Conservation (phyloP, 2,329 filamentous ascomycete genomes). For the Claviceps sp. region DNA sequence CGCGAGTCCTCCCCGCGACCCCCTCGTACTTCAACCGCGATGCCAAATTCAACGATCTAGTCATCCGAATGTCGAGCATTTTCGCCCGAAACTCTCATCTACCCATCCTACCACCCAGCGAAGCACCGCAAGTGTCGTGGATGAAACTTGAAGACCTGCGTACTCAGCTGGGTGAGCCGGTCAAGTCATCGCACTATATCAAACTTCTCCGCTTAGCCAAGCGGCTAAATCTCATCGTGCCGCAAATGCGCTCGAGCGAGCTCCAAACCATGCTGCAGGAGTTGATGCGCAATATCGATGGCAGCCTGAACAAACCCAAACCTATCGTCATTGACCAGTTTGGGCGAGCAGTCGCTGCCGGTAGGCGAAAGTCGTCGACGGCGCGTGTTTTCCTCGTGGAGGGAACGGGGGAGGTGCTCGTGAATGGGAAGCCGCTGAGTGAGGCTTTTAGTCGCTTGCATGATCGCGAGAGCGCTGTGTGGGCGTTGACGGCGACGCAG, state of each 20-base stretch:
- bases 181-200: constrained; percentile 67
- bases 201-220: constrained; percentile 64
- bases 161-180: constrained; percentile 52
- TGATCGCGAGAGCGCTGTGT: constrained; percentile 86
- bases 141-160: constrained; percentile 66
- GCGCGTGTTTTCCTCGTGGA: constrained; percentile 84
- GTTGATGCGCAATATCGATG: constrained; percentile 66
- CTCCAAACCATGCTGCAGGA: constrained; percentile 49
- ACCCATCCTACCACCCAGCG: constrained; percentile 49
- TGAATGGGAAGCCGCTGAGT: constrained; percentile 79
- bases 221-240: constrained; percentile 74
- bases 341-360: constrained; percentile 68
- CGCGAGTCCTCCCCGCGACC: constrained; percentile 69
- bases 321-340: constrained; percentile 58
- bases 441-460: constrained; percentile 78
- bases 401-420: constrained; percentile 74
- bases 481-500: constrained; percentile 72
- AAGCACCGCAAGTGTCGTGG: constrained; percentile 69
- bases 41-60: constrained; percentile 74
- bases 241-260: constrained; percentile 56
- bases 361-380: constrained; percentile 74
- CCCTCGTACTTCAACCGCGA: constrained; percentile 91
- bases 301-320: constrained; percentile 49
- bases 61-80: constrained; percentile 59
- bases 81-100: constrained; percentile 59